Base-by-base conservation (phyloP, 2,329 filamentous ascomycete genomes). In the Sporothrix dimorphospora region DNA sequence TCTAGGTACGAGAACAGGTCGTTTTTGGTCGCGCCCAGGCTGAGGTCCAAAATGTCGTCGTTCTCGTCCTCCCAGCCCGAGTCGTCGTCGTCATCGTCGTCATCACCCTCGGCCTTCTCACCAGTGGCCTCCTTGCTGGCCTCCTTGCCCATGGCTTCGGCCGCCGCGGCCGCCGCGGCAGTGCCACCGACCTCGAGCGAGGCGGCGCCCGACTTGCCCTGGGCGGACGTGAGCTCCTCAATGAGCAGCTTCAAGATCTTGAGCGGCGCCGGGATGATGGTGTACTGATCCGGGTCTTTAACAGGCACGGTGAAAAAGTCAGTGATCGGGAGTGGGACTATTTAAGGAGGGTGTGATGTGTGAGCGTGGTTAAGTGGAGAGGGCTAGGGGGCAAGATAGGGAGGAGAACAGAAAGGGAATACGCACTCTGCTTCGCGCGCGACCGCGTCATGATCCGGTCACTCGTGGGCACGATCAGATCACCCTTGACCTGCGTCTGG, bases 171-270 rank as follows among this genome's bases (percentile, higher is more conserved):
- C 1, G 89, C 88, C 0, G 90, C 85, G 68, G 89, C 87, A 14
- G 45, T 66, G 57, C 65, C 69, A 24, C 40, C 71, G 12, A 53
- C 73, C 55, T 69, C 72, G 8, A 74, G 70, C 27, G 68, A 69
- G n/a, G 69, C 68, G 66, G 83, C 83, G 65, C 71, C 73, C 73
- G 85, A 82, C n/a, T 83, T 82, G 30, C 93, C 93, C 4, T 92
- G 91, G 1, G 94, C 93, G 0, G 93, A 94, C 6, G 92, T 85
- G 3, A 99, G 88, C 82, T 99, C 96, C 79, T 97, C 94, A 63
- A 98, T 91, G 9, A 99, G 88, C 4, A 98, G 91, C 84, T 99
- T 99, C 81, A 98, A 84, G 73, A 99, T 98, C 84, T 99, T 99
- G 78, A 99, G 87, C 1, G 93, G 91, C 0, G 94, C 94, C 0